Evolutionary conservation across 352 stramenopile genomes (phyloP).

Genomic region (Phytophthora crassamura): DNA sequence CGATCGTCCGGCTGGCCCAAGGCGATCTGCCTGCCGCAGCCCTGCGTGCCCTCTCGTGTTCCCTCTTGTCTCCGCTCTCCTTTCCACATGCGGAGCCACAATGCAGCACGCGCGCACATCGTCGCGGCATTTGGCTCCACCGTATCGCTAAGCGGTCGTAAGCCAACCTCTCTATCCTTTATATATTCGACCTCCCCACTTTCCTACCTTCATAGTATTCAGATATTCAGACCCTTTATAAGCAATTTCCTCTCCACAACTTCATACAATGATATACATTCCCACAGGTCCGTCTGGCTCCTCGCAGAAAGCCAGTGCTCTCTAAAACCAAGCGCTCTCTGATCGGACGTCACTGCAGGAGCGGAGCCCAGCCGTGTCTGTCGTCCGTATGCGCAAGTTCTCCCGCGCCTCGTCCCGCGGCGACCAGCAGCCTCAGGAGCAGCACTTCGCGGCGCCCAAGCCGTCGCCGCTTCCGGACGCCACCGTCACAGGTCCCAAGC

Average conservation of each 20-base stretch:
- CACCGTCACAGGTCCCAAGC: conserved; percentile 25
- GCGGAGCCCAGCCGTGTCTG: neutral
- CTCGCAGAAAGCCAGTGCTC: conserved; percentile 34
- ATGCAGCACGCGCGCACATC: conserved; percentile 8
- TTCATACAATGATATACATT: conserved; percentile 4
- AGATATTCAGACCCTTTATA: neutral
- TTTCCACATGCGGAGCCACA: conserved; percentile 13
- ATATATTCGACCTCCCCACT: neutral
- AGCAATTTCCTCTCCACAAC: neutral
- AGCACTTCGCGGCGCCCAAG: conserved; percentile 13
- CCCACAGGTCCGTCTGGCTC: conserved; percentile 16
- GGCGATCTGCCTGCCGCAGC: neutral
- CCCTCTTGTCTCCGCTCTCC: conserved; percentile 30
- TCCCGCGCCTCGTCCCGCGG: conserved; percentile 31
- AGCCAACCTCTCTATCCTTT: neutral
- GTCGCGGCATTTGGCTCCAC: conserved; percentile 11
- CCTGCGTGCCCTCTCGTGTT: conserved; percentile 14
- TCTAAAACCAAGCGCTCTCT: neutral
- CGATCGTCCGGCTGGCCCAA: conserved; percentile 9
- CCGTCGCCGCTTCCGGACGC: conserved; percentile 16
- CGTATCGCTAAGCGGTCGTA: neutral
- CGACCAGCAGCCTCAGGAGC: conserved; percentile 13
- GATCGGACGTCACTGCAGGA: conserved; percentile 7
- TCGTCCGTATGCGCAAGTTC: conserved; percentile 38
- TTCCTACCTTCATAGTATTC: neutral